Base-by-base conservation (phyloP, 805 yeast genomes). In the Kregervanrija pseudodelftensis region DNA sequence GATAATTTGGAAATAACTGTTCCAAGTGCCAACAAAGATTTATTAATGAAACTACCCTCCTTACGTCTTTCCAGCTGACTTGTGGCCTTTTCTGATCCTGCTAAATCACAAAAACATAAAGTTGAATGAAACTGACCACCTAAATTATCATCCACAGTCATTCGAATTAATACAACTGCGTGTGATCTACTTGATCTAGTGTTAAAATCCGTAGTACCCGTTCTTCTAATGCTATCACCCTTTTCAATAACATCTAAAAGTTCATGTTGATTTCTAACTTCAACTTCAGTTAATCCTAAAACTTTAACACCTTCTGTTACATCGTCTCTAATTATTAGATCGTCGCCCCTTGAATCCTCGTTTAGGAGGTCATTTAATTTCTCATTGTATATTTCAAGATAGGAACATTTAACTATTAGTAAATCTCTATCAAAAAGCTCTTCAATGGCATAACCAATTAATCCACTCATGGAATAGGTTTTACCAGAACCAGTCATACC, bases 401-500 rank as follows among this genome's bases (percentile, higher is more conserved):
- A 90, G 5, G 95, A 81, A 30, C 85, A 77, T 13, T 65, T 67
- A 28, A 91, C 28, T 7, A 22, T 5, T 22, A 22, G 8, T 65
- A 64, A 55, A 67, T 72, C 42, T 67, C 46, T 71, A 11, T 68
- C 63, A 56, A 80, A 89, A 3, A 85, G 69, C 37, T 76, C 75
- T 44, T 72, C 68, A 11, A 82, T 80, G 5, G 91, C 81, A 34
- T 79, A 66, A 35, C 82, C 79, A 37, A 89, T 83, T 40, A 88
- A 70, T 4, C 96, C 95, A 0, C 82, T 80, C 95, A 88, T 88
- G 2, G 95, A 77, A 58, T 76, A 80, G 0, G 96, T 88, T 62
- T 88, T 88, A 10, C 96, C 96, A 1, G 95, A 83, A 0, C 96
- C 96, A 0, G 96, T 88, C 88, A 85, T 85, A 33, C 96, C 96